Percentiles rank a stretch among this genome's conserved stretches.
phyloP scores from a whole-genome alignment of 768 basidiomycete species.

The Lactarius deliciosus region DNA sequence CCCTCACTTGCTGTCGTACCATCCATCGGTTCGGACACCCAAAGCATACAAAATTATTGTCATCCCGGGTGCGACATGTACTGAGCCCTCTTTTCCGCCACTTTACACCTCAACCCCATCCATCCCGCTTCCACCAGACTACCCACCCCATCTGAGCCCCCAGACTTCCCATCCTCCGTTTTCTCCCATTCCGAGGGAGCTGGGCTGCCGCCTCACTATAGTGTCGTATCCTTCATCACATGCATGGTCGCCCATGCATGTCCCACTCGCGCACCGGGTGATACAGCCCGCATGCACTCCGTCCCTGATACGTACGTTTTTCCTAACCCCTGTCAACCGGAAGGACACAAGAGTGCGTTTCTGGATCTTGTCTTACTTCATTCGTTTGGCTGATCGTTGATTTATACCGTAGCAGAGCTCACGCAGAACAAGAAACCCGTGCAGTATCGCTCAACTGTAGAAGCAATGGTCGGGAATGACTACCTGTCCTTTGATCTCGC shows the following conservation, averaged over 20 bases:
- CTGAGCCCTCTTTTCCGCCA: conserved; percentile 42
- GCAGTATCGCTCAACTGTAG: conserved; percentile 69
- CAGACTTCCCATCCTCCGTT: conserved; percentile 27
- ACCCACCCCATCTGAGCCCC: not conserved
- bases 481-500: too few species aligned
- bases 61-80: too few species aligned
- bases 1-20: too few species aligned
- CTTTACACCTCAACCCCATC: not conserved
- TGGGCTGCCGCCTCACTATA: conserved; percentile 14
- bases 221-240: conserved; percentile 58
- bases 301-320: conserved; percentile 70
- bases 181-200: conserved; percentile 27
- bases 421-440: conserved; percentile 61
- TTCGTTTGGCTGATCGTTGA: not conserved
- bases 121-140: conserved; percentile 43
- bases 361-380: conserved; percentile 34
- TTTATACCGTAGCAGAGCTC: conserved; percentile 48
- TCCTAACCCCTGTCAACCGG: conserved; percentile 73
- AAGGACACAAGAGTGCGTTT: conserved; percentile 69
- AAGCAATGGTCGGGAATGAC: conserved; percentile 89
- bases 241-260: conserved; percentile 89
- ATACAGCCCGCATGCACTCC: conserved; percentile 79
- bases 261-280: conserved; percentile 90
- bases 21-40: too few species aligned
- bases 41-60: too few species aligned